Conservation (phyloP, 805 yeast species). For the Pichia paraexigua region DNA sequence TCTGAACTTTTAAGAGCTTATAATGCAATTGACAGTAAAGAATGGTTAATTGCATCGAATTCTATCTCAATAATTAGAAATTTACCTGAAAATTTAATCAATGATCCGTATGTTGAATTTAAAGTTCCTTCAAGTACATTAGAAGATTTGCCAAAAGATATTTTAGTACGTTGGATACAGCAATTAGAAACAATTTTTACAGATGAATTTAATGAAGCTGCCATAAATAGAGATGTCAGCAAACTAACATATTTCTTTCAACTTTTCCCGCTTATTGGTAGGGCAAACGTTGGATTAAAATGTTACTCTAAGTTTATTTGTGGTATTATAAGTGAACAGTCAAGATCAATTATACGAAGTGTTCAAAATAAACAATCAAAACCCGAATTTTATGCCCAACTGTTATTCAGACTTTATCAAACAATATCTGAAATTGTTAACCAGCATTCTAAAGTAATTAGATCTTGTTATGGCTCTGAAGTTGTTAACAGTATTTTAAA, state of each 20-base stretch:
- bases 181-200: slow-evolving; percentile 51
- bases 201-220: slow-evolving; percentile 62
- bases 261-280: slow-evolving; percentile 78
- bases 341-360: slow-evolving; percentile 54
- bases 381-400: slow-evolving; percentile 50
- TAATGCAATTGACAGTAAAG: slow-evolving; percentile 56
- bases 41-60: slow-evolving; percentile 74
- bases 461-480: slow-evolving; percentile 57
- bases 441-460: slow-evolving; percentile 79
- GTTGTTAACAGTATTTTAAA: slow-evolving; percentile 62
- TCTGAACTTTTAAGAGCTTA: slow-evolving; percentile 56
- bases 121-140: slow-evolving; percentile 83
- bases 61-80: slow-evolving; percentile 46
- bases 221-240: slow-evolving; percentile 55
- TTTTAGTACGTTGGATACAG: slow-evolving; percentile 51
- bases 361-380: slow-evolving; percentile 30
- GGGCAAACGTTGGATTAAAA: slow-evolving; percentile 60
- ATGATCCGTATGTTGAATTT: slow-evolving; percentile 64
- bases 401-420: slow-evolving; percentile 65
- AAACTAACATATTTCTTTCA: slow-evolving; percentile 73
- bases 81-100: slow-evolving; percentile 45
- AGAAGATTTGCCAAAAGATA: slow-evolving; percentile 64
- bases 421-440: slow-evolving; percentile 75
- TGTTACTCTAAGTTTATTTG: slow-evolving; percentile 84
- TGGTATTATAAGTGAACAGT: slow-evolving; percentile 71